phyloP scores from a whole-genome alignment of 352 stramenopile species.

The Phytophthora fragariaefolia region DNA sequence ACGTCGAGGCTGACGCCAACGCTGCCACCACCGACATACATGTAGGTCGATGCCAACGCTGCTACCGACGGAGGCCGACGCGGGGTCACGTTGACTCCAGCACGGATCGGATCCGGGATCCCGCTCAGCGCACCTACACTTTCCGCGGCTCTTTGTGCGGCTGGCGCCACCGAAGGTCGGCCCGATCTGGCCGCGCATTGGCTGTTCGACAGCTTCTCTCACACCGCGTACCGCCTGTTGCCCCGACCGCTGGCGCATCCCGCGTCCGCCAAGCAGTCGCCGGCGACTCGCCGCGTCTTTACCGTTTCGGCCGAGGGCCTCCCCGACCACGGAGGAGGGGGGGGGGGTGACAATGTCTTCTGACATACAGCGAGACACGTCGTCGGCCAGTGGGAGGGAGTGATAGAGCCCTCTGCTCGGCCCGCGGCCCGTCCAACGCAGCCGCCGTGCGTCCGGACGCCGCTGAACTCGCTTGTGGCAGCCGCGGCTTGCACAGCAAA shows the following conservation, averaged over 20 bases:
- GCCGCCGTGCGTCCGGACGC: constrained; percentile 6
- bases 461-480: constrained; percentile 3
- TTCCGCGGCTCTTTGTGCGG: constrained; percentile 1
- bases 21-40: no score
- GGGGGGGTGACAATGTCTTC: no score
- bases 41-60: no score
- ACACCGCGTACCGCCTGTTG: background rate
- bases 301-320: no score
- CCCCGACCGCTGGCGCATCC: background rate
- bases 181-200: background rate
- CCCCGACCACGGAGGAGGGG: no score
- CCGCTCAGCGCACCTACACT: constrained; percentile 28
- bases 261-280: constrained; percentile 8
- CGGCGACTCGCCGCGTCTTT: constrained; percentile 15
- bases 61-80: no score
- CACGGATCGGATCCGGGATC: no score
- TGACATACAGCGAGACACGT: no score
- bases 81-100: constrained; percentile 20
- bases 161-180: background rate
- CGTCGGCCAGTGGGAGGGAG: no score
- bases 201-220: background rate
- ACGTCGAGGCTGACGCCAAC: no score
- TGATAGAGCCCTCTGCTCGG: no score
- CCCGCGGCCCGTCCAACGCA: no score
- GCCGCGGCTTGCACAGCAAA: background rate